These are phyloP conservation scores for Yamadazyma friedrichii DNA, from an alignment of 1,139 yeast species.

Conservation along the genomic window DNA sequence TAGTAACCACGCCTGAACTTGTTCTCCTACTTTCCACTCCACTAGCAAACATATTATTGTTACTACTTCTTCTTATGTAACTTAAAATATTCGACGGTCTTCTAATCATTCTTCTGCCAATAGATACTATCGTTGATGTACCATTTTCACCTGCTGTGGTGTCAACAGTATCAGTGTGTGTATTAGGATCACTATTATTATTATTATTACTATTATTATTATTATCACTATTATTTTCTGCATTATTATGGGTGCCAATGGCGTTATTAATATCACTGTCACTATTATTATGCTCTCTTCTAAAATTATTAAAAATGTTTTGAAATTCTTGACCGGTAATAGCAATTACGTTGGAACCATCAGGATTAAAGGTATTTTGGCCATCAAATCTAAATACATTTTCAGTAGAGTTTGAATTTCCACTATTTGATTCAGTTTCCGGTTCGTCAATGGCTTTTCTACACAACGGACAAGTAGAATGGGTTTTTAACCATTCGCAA, in stretches of 20 bases:
- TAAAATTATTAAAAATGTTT: conserved; percentile 7
- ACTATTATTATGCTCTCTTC: neutral
- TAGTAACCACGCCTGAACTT: conserved; percentile 42
- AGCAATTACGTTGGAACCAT: conserved; percentile 6
- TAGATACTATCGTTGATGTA: neutral
- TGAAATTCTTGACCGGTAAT: conserved; percentile 8
- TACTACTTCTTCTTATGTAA: conserved; percentile 19
- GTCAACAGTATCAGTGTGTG: neutral
- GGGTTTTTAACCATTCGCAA: conserved; percentile 68
- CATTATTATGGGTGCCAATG: neutral
- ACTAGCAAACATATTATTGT: conserved; percentile 35
- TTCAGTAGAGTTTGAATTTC: neutral
- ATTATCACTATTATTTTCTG: neutral
- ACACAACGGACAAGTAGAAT: conserved; percentile 80
- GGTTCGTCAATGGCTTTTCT: conserved; percentile 50
- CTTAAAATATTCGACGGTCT: conserved; percentile 23
- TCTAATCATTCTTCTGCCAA: conserved; percentile 2
- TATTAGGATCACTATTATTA: neutral
- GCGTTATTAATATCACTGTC: neutral
- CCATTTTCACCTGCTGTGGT: neutral
- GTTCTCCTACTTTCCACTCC: conserved; percentile 57
- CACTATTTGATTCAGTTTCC: conserved; percentile 2
- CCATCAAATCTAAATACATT: conserved; percentile 3
- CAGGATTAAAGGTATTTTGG: conserved; percentile 8
- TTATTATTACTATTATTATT: neutral